phyloP scores from a whole-genome alignment of 2,329 filamentous ascomycete species.

The Apiospora saccharicola region DNA sequence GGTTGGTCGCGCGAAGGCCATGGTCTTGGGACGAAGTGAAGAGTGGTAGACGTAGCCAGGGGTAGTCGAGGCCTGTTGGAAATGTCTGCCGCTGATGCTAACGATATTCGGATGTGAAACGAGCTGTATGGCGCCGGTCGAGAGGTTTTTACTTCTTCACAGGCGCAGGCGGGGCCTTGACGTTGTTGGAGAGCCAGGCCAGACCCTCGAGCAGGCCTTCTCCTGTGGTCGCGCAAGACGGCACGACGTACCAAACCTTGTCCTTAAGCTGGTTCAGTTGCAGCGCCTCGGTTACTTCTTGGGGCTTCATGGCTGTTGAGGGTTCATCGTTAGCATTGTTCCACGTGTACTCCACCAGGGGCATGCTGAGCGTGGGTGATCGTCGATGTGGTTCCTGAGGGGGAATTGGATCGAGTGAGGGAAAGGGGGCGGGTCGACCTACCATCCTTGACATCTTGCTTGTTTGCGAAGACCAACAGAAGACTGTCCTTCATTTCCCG shows the following conservation, averaged over 20 bases:
- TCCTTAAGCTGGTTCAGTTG: conserved; percentile 81
- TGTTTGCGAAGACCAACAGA: conserved; percentile 96
- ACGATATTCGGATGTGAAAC: neutral
- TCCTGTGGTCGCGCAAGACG: conserved; percentile 81
- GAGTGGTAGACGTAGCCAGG: neutral
- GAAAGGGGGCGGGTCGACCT: conserved; percentile 39
- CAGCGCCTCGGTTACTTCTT: conserved; percentile 80
- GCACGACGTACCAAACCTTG: conserved; percentile 85
- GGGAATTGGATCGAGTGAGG: neutral
- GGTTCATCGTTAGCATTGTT: conserved; percentile 21
- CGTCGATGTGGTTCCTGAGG: neutral
- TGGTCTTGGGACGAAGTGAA: neutral
- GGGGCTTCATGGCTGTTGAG: conserved; percentile 74
- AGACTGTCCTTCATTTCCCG: conserved; percentile 97
- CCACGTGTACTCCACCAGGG: neutral
- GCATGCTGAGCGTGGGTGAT: neutral
- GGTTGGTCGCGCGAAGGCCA: neutral
- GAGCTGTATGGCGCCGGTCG: neutral
- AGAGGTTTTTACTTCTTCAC: conserved; percentile 58
- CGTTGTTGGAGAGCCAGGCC: conserved; percentile 84
- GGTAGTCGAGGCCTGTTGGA: neutral
- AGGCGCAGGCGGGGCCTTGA: conserved; percentile 64
- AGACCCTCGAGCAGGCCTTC: conserved; percentile 84
- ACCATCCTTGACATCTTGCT: conserved; percentile 92
- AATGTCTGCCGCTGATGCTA: neutral